Evolutionary conservation across 2,329 filamentous ascomycete species (phyloP).

Genomic region (Davidsoniella virescens): DNA sequence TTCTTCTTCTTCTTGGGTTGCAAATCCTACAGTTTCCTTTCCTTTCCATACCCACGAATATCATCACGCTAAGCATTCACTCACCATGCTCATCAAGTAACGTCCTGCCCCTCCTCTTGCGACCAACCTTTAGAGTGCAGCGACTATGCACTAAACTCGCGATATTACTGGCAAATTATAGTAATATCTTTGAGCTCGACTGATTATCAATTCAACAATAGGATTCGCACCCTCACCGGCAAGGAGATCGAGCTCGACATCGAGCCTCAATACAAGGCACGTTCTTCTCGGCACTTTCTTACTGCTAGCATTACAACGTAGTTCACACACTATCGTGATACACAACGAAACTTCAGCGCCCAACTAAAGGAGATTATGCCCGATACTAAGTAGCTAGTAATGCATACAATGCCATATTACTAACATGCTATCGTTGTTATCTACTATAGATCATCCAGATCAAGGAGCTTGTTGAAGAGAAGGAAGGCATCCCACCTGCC

Average conservation of each 20-base stretch:
- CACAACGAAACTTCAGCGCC: neutral
- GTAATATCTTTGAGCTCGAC: too few species aligned
- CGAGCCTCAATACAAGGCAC: constrained; percentile 81
- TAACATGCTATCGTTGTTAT: neutral
- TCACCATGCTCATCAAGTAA: constrained; percentile 36
- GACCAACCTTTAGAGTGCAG: too few species aligned
- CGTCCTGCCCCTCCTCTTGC: too few species aligned
- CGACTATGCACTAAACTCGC: too few species aligned
- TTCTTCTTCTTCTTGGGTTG: neutral
- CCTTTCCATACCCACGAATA: too few species aligned
- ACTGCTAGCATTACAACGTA: neutral
- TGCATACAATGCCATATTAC: neutral
- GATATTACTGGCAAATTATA: too few species aligned
- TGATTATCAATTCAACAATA: constrained; percentile 22
- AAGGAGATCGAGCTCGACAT: constrained; percentile 99
- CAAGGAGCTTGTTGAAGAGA: constrained; percentile 98
- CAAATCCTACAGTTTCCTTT: too few species aligned
- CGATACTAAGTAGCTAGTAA: neutral
- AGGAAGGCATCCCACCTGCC: constrained; percentile 92
- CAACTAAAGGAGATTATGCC: neutral
- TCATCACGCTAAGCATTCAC: neutral
- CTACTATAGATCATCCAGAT: constrained; percentile 64
- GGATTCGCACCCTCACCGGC: constrained; percentile 91
- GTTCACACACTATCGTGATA: neutral
- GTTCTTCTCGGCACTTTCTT: constrained; percentile 8